These are phyloP conservation scores for Paecilomyces niveus DNA, from an alignment of 2,329 filamentous ascomycete genomes.

Conservation along the genomic window DNA sequence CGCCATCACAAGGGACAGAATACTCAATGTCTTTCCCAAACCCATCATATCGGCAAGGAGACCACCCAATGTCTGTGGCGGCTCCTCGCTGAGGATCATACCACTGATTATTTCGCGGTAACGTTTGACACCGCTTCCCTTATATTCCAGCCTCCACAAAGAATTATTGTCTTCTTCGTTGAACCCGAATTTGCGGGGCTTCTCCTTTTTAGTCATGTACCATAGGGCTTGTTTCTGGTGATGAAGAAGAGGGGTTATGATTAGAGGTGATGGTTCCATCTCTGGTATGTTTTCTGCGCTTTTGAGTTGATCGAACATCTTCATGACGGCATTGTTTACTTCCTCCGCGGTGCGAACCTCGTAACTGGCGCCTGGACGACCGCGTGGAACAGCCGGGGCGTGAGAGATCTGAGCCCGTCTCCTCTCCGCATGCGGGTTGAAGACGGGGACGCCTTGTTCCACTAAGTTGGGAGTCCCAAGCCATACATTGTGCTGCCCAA, in stretches of 20 bases:
- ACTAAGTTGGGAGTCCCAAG: slow-evolving; percentile 60
- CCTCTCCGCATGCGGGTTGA: slow-evolving; percentile 65
- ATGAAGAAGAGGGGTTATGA: slow-evolving; percentile 63
- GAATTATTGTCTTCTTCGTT: slow-evolving; percentile 59
- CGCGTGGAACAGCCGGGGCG: slow-evolving; percentile 13
- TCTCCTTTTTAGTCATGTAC: slow-evolving; percentile 78
- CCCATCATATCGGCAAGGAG: slow-evolving; percentile 85
- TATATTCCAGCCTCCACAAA: slow-evolving; percentile 64
- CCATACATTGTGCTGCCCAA: slow-evolving; percentile 60
- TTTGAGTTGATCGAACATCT: slow-evolving; percentile 79
- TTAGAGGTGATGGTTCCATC: slow-evolving; percentile 56
- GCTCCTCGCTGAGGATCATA: slow-evolving; percentile 52
- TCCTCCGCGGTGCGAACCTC: slow-evolving; percentile 69
- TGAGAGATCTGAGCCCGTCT: slow-evolving; percentile 32
- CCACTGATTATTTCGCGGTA: slow-evolving; percentile 86
- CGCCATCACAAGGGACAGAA: slow-evolving; percentile 67
- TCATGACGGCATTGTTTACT: slow-evolving; percentile 73
- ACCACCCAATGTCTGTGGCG: slow-evolving; percentile 63
- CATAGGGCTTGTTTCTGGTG: slow-evolving; percentile 88
- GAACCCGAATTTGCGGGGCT: slow-evolving; percentile 51
- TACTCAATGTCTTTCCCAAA: slow-evolving; percentile 78
- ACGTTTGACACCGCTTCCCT: slow-evolving; percentile 49
- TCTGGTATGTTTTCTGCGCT: slow-evolving; percentile 68
- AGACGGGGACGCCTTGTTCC: slow-evolving; percentile 61
- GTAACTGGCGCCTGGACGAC: slow-evolving; percentile 23